Percentiles rank a stretch among this genome's conserved stretches.
These are phyloP conservation scores for Lanmaoa rubissima DNA, from an alignment of 768 basidiomycete species.

Conservation along the genomic window DNA sequence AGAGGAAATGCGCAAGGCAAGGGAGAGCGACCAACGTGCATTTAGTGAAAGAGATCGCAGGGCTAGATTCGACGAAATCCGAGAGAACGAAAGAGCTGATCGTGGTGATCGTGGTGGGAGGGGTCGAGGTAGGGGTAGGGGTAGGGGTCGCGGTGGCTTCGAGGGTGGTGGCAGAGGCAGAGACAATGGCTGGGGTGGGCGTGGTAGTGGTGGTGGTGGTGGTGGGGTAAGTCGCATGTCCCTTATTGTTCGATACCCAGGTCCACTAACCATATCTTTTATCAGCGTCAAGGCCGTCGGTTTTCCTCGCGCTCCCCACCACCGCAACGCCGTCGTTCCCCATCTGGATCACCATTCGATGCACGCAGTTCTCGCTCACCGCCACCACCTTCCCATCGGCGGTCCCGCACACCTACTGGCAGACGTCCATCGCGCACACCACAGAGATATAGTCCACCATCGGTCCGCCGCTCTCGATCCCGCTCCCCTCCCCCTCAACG, in stretches of 20 bases:
- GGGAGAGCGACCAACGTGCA: conserved; percentile 59
- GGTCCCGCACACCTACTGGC: conserved; percentile 42
- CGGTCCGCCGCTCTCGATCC: conserved; percentile 40
- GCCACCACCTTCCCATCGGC: conserved; percentile 32
- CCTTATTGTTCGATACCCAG: background rate
- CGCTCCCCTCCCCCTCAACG: conserved; percentile 27
- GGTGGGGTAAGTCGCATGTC: conserved; percentile 4
- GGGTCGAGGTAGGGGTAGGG: conserved; percentile 59
- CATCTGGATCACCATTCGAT: conserved; percentile 36
- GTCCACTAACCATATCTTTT: conserved; percentile 9
- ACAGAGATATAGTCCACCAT: conserved; percentile 32
- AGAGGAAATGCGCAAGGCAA: conserved; percentile 76
- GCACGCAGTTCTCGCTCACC: conserved; percentile 40
- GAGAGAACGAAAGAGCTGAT: conserved; percentile 55
- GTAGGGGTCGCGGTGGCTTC: conserved; percentile 47
- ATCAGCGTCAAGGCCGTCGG: conserved; percentile 45
- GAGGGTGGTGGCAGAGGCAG: conserved; percentile 50
- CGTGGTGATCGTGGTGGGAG: conserved; percentile 44
- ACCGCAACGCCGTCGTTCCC: conserved; percentile 48
- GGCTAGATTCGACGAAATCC: conserved; percentile 63
- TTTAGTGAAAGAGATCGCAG: conserved; percentile 73
- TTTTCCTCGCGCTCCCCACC: conserved; percentile 43
- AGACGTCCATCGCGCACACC: conserved; percentile 34
- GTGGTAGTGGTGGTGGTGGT: conserved; percentile 59
- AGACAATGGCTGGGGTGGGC: conserved; percentile 65